Evolutionary conservation across 441 rosid genomes (phyloP), one percentile per base, ranked within the genome.

Genomic region (Syzygium syzygioides): DNA sequence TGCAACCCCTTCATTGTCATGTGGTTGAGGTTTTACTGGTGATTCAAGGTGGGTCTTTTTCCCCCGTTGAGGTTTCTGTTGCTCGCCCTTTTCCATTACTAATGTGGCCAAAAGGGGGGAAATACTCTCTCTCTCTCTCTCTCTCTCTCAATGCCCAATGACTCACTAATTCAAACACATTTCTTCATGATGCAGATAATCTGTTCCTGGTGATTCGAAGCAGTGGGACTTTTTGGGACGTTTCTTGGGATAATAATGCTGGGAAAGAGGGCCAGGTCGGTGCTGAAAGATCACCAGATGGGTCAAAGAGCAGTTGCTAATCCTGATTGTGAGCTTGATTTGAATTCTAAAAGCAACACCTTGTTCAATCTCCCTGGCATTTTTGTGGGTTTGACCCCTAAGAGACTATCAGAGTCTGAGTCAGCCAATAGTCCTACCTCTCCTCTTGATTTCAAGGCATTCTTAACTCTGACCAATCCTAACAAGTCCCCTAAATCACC

Each of bases 251-350:
- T 91, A 89, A 93, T 91, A 89, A 95, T 96, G 98, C 91, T 94
- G 93, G 95, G 94, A 88, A 92, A 93, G 90, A 94, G 95, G 92
- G 91, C 91, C 91, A 93, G 96, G 94, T 92, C 98, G 60, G 86
- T 90, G 87, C 91, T 91, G 90, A 96, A 94, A 93, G 93, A 92
- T 76, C 52, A 26, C 83, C 83, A 76, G 30, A 93, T 90, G 94
- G 93, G 90, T 88, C 92, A 90, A 80, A 66, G 91, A 86, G 90
- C 89, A 83, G 86, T 88, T 90, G 88, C 94, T 87, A 93, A 86
- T 93, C 91, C 94, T 89, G 94, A 83, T 87, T 90, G 91, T 28
- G 94, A 94, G 79, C 90, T 93, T 86, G 41, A 25, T 60, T 79
- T 86, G 26, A 90, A 89, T 60, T 90, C 94, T 86, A 93, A 88